Conservation (phyloP, 306 rosid genomes). For the Cicer bijugum region DNA sequence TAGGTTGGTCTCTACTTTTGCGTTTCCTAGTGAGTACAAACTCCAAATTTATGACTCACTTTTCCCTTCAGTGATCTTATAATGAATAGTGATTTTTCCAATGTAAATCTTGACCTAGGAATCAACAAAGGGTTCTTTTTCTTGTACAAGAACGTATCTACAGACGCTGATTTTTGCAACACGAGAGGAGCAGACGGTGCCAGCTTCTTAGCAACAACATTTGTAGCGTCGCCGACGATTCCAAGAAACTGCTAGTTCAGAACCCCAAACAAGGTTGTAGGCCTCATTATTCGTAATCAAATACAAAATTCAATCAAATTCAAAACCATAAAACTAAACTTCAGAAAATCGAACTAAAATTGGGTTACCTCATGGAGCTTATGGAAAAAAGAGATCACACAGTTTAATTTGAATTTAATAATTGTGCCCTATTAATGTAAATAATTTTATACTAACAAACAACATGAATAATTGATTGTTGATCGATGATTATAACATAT, state of each 20-base stretch:
- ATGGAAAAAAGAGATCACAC: no score
- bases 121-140: constrained; percentile 45
- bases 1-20: constrained; percentile 42
- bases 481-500: no score
- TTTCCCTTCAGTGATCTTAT: constrained; percentile 48
- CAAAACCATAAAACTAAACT: neutral
- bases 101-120: constrained; percentile 47
- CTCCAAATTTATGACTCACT: constrained; percentile 52
- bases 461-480: no score
- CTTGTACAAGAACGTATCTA: constrained; percentile 46
- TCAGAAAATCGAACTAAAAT: no score
- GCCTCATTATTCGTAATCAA: constrained; percentile 46
- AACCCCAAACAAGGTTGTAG: constrained; percentile 41
- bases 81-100: constrained; percentile 45
- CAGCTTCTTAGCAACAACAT: neutral
- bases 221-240: constrained; percentile 30
- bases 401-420: no score
- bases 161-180: constrained; percentile 33
- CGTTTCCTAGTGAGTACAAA: constrained; percentile 52
- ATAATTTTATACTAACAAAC: no score
- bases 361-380: no score
- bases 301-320: neutral
- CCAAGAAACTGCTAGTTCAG: constrained; percentile 45
- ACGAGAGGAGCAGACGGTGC: neutral
- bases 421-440: no score